Evolutionary conservation across 2,329 filamentous ascomycete species (phyloP).

Genomic region (Eutypella sp.): DNA sequence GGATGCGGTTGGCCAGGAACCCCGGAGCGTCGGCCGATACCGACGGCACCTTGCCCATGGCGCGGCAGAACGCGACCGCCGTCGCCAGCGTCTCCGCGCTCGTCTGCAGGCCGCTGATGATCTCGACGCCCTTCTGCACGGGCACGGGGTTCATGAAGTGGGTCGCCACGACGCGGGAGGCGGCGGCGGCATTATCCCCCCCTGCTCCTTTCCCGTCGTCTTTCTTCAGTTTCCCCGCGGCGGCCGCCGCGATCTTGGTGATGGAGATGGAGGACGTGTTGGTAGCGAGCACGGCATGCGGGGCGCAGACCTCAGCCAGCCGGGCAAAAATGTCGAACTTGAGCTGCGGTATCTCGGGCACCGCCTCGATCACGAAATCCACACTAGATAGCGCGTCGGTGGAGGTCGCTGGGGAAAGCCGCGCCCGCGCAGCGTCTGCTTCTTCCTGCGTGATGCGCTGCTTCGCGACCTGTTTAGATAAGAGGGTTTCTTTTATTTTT

Average conservation of each 20-base stretch:
- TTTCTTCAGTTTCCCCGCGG: conserved; percentile 75
- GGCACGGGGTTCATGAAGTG: conserved; percentile 99
- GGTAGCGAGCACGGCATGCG: conserved; percentile 86
- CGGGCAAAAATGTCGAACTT: conserved; percentile 84
- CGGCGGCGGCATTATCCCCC: conserved; percentile 41
- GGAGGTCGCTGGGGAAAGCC: conserved; percentile 64
- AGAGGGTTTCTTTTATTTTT: conserved; percentile 66
- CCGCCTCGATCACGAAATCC: conserved; percentile 96
- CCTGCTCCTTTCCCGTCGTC: conserved; percentile 54
- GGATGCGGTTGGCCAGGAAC: conserved; percentile 91
- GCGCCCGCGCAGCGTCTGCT: conserved; percentile 66
- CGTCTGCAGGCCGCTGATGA: conserved; percentile 91
- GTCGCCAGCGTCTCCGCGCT: conserved; percentile 75
- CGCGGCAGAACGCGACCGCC: conserved; percentile 78
- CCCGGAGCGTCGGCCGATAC: conserved; percentile 85
- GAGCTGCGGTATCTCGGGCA: conserved; percentile 83
- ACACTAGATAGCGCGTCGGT: conserved; percentile 75
- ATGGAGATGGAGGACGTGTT: conserved; percentile 99
- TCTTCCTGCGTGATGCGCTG: conserved; percentile 77
- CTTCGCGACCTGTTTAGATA: conserved; percentile 89
- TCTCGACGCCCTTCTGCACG: conserved; percentile 94
- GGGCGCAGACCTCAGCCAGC: conserved; percentile 74
- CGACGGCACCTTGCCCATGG: conserved; percentile 89
- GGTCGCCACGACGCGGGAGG: conserved; percentile 86
- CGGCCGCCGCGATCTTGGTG: conserved; percentile 88